A percentile compares a stretch with the other conserved stretches of the same genome.
Conservation (phyloP, 2,329 filamentous ascomycete species). For the Neonectria neomacrospora region DNA sequence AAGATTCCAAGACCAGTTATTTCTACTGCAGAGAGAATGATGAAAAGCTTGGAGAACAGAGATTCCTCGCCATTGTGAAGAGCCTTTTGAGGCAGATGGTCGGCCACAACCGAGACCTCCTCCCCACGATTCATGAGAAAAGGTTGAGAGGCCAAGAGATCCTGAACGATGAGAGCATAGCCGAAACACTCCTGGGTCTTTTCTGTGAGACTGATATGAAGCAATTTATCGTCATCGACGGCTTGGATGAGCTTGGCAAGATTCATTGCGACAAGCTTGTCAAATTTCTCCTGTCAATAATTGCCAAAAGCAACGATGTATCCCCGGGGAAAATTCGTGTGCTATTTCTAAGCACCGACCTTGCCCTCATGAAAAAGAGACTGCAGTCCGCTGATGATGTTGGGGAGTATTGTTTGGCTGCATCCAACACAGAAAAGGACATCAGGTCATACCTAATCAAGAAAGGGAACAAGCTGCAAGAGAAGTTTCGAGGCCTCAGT, state of each 20-base stretch:
- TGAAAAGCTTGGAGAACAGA: not conserved
- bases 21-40: constrained; percentile 56
- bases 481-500: not conserved
- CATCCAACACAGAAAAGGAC: not conserved
- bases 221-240: constrained; percentile 56
- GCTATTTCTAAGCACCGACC: constrained; percentile 10
- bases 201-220: constrained; percentile 43
- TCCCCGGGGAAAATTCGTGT: constrained; percentile 10
- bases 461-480: not conserved
- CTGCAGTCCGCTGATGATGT: not conserved
- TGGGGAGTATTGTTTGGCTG: not conserved
- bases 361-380: not conserved
- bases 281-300: constrained; percentile 33
- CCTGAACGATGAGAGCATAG: constrained; percentile 23
- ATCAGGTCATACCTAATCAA: constrained; percentile 15
- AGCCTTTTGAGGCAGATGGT: constrained; percentile 14
- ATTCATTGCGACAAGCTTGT: constrained; percentile 45
- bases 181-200: constrained; percentile 46
- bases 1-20: constrained; percentile 45
- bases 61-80: constrained; percentile 10
- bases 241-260: constrained; percentile 54
- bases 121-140: constrained; percentile 13
- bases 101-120: constrained; percentile 1
- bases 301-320: constrained; percentile 10
- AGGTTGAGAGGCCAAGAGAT: not conserved